Evolutionary conservation across 306 rosid species (phyloP), one percentile per base, ranked within the genome.

Genomic region (Casuarina cunninghamiana): DNA sequence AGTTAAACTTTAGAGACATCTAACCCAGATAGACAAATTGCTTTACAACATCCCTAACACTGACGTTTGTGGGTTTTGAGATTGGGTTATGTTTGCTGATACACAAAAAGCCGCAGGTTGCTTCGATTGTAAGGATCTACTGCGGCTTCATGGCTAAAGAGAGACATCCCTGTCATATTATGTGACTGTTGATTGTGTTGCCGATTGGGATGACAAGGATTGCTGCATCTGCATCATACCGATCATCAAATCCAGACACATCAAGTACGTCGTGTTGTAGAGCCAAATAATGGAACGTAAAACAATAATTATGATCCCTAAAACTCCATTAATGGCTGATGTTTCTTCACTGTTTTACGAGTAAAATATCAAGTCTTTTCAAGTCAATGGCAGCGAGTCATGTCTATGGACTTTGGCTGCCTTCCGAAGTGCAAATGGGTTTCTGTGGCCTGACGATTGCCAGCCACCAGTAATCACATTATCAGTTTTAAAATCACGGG

Each of bases 201-300:
- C 50, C 43, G 2, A 69, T n/a, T 41, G 69, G 32, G 48, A n/a
- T 15, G 32, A 69, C 46, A 53, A 83, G 71, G 79, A 53, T 73
- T 72, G 55, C 66, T 21, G 1, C 69, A 46, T 38, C 71, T 49
- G 32, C 38, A 74, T 51, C 21, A 75, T 74, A 62, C 74, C 77
- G 53, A 54, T 78, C 32, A 46, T 44, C 19, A 7, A 4, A 17
- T 48, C 65, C 43, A 41, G 32, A 53, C 70, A 66, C 26, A 19
- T 10, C 6, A 16, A 5, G 51, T 38, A 76, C 75, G 62, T 77
- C 75, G 58, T 65, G 68, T 43, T 39, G 26, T 16, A 19, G 71
- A 63, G 44, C 11, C 19, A 72, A 41, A 19, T 69, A 55, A 55
- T 74, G 54, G 54, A 15, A 57, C 43, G 12, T 9, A 72, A 53